Evolutionary conservation across 495 filamentous ascomycete species (phyloP), one percentile per base, ranked within the genome.

Genomic region (Entonaema liquescens): DNA sequence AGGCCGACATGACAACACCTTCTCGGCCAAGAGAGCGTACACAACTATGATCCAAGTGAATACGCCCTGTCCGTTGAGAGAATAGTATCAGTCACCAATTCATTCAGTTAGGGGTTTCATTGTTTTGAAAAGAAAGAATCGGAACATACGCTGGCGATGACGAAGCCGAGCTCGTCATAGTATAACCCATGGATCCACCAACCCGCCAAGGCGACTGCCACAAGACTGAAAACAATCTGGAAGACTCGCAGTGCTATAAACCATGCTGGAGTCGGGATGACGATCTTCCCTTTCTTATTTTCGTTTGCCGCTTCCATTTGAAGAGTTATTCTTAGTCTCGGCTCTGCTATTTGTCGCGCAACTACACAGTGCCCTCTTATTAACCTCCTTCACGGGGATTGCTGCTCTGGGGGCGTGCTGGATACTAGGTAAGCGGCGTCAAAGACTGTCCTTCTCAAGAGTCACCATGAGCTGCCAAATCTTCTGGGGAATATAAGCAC

Each of bases 21-120:
- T 82, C 62, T 84, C 82, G 2, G 78, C 69, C 5, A 83, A 68
- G 59, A 86, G 66, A 17, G 70, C 70, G 60, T 84, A 86, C 1
- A 70, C 52, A 40, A 75, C 74, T 9, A 83, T 71, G 53, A 83
- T 72, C 79, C 79, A 82, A 6, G 84, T 85, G 64, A 85, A 81
- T 38, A 86, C 23, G 47, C 72, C 70, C 83, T 86, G 19, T 58
- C 21, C 12, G 9, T 33, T 21, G 26, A 66, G 63, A 47, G 19
- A 8, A 21, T n/a, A 12, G 3, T 55, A 38, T 75, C 68, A 70
- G 62, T 31, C 23, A 15, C 17, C 1, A 29, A n/a, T 13, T 8
- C 8, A 47, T 17, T 62, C 13, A 26, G 28, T 4, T 58, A 17
- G n/a, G 11, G 23, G 23, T 40, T 31, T 7, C 1, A n/a, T n/a